Percentiles rank a stretch among this genome's conserved stretches.
Conservation (phyloP, 2,329 filamentous ascomycete species). For the Penicillium sp. region DNA sequence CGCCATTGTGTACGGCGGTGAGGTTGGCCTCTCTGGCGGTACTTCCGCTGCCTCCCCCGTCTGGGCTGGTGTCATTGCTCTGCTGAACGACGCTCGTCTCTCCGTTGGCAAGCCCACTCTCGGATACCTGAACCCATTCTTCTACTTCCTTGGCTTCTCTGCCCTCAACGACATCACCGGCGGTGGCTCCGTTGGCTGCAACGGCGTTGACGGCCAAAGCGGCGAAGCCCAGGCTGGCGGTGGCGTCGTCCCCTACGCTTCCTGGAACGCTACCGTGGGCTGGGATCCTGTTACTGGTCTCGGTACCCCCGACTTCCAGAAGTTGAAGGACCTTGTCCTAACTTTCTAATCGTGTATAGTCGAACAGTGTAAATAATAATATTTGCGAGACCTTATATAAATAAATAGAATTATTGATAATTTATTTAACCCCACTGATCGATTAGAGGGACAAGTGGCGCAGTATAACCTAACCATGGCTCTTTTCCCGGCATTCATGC, state of each 20-base stretch:
- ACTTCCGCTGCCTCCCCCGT: conserved; percentile 53
- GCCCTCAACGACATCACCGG: conserved; percentile 47
- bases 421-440: too few relatives aligned
- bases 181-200: conserved; percentile 32
- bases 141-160: conserved; percentile 49
- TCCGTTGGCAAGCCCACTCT: conserved; percentile 47
- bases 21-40: conserved; percentile 17
- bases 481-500: too few relatives aligned
- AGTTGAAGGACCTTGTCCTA: conserved; percentile 12
- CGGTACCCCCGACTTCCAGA: conserved; percentile 24
- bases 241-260: conserved; percentile 22
- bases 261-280: conserved; percentile 28
- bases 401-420: neutral
- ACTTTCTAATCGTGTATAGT: conserved; percentile 25
- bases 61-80: conserved; percentile 55
- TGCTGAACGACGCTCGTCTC: conserved; percentile 62
- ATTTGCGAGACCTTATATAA: neutral
- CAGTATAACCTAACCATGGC: too few relatives aligned
- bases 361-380: conserved; percentile 1
- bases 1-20: conserved; percentile 14
- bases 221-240: conserved; percentile 18
- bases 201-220: conserved; percentile 28
- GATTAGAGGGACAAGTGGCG: too few relatives aligned
- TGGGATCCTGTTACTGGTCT: conserved; percentile 33
- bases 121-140: conserved; percentile 60